Base-by-base conservation (phyloP, 129 eudicot species). In the Helianthus tuberosus region DNA sequence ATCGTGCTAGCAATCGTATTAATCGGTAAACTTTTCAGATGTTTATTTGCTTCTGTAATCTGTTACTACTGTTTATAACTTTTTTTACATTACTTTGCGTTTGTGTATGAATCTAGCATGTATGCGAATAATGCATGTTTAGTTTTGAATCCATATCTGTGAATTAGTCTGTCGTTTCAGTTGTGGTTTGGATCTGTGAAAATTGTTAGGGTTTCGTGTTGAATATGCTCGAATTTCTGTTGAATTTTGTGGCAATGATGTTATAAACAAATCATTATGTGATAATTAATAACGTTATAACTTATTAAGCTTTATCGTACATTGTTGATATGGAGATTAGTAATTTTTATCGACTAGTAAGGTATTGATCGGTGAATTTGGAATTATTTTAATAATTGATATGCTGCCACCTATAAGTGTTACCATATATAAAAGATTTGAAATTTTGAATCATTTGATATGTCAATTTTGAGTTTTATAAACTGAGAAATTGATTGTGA, bases 1-100 rank as follows among this genome's bases (percentile, higher is more conserved):
- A 29, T 77, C 60, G 76, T 77, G 52, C 46, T 70, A 11, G 76
- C 71, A 61, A 69, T 77, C 68, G 48, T 77, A n/a, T 39, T 77
- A 71, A 77, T 70, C 38, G 76, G 81, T 77, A 77, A 60, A 13
- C 27, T 77, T 69, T 77, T 49, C 49, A 20, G 65, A 77, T 36
- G 7, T 48, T 77, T 14, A 52, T 51, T 38, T 75, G n/a, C 8
- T 75, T 20, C 17, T 20, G 72, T 53, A 49, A 38, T 20, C 17
- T 20, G 72, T 53, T 63, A 38, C 2, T 39, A 39, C 65, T 63
- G 63, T 49, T 49, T 27, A 1, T 27, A 27, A 27, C 32, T 2
- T 75, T 53, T 35, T 8, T 1, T 13, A 14, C 36, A 43, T 12
- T 25, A 12, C 39, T 55, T 13, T 41, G 5, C 14, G 8, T 16